A percentile compares a stretch with the other conserved stretches of the same genome.
phyloP scores from a whole-genome alignment of 306 rosid species.

The Medicago truncatula region MtrunA17r5.0-ANR NC_053048.1:6222001-6222500 shows the following conservation, averaged over 20 bases:
- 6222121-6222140: background rate
- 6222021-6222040: background rate
- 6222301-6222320: slow-evolving; percentile 1
- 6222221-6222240: slow-evolving; percentile 30
- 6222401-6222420: slow-evolving; percentile 20
- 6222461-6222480: slow-evolving; percentile 46
- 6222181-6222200: background rate
- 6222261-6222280: slow-evolving; percentile 10
- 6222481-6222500: slow-evolving; percentile 38
- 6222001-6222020: too few species aligned
- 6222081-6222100: background rate
- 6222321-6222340: slow-evolving; percentile 9
- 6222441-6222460: slow-evolving; percentile 47
- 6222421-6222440: slow-evolving; percentile 39
- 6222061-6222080: background rate
- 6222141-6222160: background rate
- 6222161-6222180: background rate
- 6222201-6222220: slow-evolving; percentile 7
- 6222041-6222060: background rate
- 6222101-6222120: slow-evolving; percentile 12
- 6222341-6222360: slow-evolving; percentile 6
- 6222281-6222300: slow-evolving; percentile 5
- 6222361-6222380: slow-evolving; percentile 25
- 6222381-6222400: background rate
- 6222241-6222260: slow-evolving; percentile 23